Evolutionary conservation across 768 basidiomycete species (phyloP), one percentile per base, ranked within the genome.

Genomic region (Pluteus cervinus): DNA sequence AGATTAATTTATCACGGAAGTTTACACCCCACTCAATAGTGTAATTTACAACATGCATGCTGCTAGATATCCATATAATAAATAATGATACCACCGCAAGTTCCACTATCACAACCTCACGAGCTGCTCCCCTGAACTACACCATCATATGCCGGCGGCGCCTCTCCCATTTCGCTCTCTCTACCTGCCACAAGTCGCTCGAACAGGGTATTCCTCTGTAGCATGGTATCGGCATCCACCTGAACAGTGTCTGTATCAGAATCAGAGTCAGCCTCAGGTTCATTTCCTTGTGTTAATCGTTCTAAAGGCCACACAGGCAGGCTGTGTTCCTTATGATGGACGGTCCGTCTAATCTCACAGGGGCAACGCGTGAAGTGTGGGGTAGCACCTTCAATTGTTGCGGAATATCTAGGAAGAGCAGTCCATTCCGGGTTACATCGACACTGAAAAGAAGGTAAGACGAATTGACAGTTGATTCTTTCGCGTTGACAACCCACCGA

Each of bases 141-240:
- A 23, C 33, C 54, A 25, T 63, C 63, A 53, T 92, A 91, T n/a
- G 76, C 65, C 3, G 93, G 93, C 1, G 93, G 92, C 6, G 74
- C 73, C 55, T 96, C 91, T 5, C 92, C 92, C 11, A 68, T 66
- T 50, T 85, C 81, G 32, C 73, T 84, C 56, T 86, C 85, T 55
- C 82, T 79, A 16, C 93, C 92, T 8, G 84, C 75, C 25, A 96
- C 71, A 14, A 96, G 70, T 17, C 82, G 70, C 53, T 90, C 91
- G 49, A 85, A 91, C 41, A 82, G 71, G 28, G 58, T 47, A 40
- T 62, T 74, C 16, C 66, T 65, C n/a, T 57, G 56, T 25, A 66
- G 48, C n/a, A 68, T 53, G 12, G 62, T 60, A 32, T 63, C 47
- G 1, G 67, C 61, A 37, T 50, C 61, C 5, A 57, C 58, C 44